Percentiles rank a stretch among this genome's conserved stretches.
Evolutionary conservation across 371 early-diverging fungal species (phyloP).

Genomic region (Actinomucor elegans): DNA sequence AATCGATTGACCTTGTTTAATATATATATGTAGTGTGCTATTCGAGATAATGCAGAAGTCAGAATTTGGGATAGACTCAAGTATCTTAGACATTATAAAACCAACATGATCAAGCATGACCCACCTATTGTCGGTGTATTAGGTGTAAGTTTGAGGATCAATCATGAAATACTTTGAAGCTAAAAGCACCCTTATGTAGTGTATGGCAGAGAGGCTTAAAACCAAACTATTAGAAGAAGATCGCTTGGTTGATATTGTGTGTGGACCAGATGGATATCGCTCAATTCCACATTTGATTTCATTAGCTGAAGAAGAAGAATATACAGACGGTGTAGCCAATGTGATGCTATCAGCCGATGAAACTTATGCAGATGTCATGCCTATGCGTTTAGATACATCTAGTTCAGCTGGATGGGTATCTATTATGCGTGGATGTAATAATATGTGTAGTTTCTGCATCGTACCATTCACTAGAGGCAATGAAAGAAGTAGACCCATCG

Average conservation of each 20-base stretch:
- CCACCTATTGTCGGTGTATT: slow-evolving; percentile 78
- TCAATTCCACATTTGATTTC: slow-evolving; percentile 74
- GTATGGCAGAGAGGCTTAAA: slow-evolving; percentile 80
- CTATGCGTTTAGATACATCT: slow-evolving; percentile 65
- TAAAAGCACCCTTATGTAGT: slow-evolving; percentile 13
- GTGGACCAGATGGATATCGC: slow-evolving; percentile 81
- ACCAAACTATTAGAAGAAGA: slow-evolving; percentile 71
- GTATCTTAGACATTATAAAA: slow-evolving; percentile 56
- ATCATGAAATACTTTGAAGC: too few species aligned
- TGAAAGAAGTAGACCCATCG: slow-evolving; percentile 75
- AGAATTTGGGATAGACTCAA: slow-evolving; percentile 73
- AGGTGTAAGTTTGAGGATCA: slow-evolving; percentile 55
- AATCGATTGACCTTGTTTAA: too few species aligned
- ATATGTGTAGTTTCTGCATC: slow-evolving; percentile 84
- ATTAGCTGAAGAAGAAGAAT: slow-evolving; percentile 62
- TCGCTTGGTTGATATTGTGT: slow-evolving; percentile 76
- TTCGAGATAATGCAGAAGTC: slow-evolving; percentile 77
- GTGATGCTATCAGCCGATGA: slow-evolving; percentile 85
- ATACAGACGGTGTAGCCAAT: slow-evolving; percentile 70
- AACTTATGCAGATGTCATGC: slow-evolving; percentile 82
- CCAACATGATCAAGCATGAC: slow-evolving; percentile 45
- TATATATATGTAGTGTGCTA: slow-evolving; percentile 57
- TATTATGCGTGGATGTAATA: slow-evolving; percentile 84
- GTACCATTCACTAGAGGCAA: slow-evolving; percentile 75
- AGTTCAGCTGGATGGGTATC: slow-evolving; percentile 68